These are phyloP conservation scores for Dianthus caryophyllus DNA, from an alignment of 148 eudicot species.

Conservation along the genomic window DNA sequence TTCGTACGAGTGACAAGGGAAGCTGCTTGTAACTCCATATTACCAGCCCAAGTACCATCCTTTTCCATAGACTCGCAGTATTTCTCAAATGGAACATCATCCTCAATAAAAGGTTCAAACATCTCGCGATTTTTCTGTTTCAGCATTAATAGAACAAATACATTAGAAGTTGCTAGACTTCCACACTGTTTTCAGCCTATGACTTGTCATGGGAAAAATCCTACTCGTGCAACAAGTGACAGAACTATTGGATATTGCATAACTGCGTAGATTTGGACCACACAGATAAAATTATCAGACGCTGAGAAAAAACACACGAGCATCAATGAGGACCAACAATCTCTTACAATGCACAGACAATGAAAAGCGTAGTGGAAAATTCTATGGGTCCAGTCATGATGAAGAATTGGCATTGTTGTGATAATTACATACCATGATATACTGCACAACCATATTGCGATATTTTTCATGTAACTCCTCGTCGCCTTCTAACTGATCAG, in stretches of 20 bases:
- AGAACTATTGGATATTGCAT: background rate
- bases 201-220: background rate
- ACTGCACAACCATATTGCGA: conserved; percentile 69
- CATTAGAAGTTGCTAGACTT: background rate
- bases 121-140: conserved; percentile 62
- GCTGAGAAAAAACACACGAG: background rate
- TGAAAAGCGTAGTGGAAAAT: background rate
- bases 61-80: conserved; percentile 79
- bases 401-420: background rate
- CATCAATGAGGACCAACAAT: background rate
- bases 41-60: conserved; percentile 98
- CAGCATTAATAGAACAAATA: background rate
- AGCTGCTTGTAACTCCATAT: conserved; percentile 98
- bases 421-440: conserved; percentile 49
- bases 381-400: background rate
- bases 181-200: background rate
- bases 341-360: background rate
- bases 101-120: conserved; percentile 97
- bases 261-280: background rate
- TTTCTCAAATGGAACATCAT: conserved; percentile 83
- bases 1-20: conserved; percentile 73
- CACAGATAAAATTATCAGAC: background rate
- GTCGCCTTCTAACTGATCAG: conserved; percentile 89
- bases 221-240: background rate
- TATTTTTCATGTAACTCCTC: conserved; percentile 80